These are phyloP conservation scores for Cochlearia excelsa DNA, from an alignment of 345 rosid species.

Conservation along the genomic window DNA sequence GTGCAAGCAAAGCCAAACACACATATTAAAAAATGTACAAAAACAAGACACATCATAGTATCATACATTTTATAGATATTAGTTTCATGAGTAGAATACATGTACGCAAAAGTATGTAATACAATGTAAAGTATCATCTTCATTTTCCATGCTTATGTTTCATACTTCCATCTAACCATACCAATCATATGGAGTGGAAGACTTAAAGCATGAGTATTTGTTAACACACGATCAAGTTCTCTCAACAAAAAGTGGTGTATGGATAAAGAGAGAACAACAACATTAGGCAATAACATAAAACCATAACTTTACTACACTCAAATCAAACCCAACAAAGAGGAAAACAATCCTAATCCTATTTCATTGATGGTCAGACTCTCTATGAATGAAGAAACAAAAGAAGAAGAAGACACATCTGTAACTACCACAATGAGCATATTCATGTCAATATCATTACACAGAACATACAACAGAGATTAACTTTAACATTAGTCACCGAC, in stretches of 20 bases:
- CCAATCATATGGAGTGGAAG: constrained; percentile 2
- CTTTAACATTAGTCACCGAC: not conserved
- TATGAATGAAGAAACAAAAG: constrained; percentile 1
- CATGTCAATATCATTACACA: not conserved
- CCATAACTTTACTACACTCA: not conserved
- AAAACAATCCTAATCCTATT: not conserved
- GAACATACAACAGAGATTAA: not conserved
- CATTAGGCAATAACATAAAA: not conserved
- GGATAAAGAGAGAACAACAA: not conserved
- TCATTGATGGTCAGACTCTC: not conserved
- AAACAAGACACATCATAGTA: not conserved
- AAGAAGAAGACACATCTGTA: not conserved
- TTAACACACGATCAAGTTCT: constrained; percentile 5
- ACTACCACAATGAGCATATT: constrained; percentile 9
- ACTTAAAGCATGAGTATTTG: too few species aligned
- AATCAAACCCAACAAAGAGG: not conserved
- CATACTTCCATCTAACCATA: not conserved
- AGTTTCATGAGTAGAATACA: not conserved
- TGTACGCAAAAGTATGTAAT: too few species aligned
- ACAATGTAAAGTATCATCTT: not conserved
- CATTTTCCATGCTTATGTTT: not conserved
- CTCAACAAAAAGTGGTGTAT: not conserved
- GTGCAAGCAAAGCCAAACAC: constrained; percentile 13
- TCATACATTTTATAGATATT: not conserved
- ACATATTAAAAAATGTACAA: not conserved